These are phyloP conservation scores for Dioszegia crocea DNA, from an alignment of 768 basidiomycete species.

Conservation along the genomic window DNA sequence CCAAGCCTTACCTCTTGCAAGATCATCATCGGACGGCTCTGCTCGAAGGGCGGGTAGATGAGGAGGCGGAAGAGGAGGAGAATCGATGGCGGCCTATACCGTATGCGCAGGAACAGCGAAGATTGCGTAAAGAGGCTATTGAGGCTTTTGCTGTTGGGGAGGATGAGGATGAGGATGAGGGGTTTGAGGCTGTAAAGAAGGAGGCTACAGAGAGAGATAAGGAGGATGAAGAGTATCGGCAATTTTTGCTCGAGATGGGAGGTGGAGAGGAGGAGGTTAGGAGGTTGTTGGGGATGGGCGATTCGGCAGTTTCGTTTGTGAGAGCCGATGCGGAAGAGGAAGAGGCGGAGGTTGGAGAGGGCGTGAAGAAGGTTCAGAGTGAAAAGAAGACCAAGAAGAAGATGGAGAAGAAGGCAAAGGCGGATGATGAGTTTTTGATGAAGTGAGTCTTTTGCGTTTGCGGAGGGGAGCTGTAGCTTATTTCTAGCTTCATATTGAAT, in stretches of 20 bases:
- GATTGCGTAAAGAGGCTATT: constrained; percentile 74
- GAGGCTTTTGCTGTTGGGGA: constrained; percentile 65
- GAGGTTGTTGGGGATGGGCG: constrained; percentile 58
- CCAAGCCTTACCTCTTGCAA: constrained; percentile 47
- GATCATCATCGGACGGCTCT: constrained; percentile 51
- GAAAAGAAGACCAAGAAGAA: constrained; percentile 54
- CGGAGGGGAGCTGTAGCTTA: background rate
- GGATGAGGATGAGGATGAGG: constrained; percentile 50
- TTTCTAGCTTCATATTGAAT: constrained; percentile 81
- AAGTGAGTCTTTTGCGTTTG: constrained; percentile 60
- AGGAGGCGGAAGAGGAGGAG: constrained; percentile 18
- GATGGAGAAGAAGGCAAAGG: constrained; percentile 57
- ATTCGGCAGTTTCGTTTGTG: constrained; percentile 9
- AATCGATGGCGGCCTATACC: constrained; percentile 53
- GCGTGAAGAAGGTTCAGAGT: constrained; percentile 52
- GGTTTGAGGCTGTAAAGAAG: constrained; percentile 56
- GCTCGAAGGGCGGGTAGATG: constrained; percentile 30
- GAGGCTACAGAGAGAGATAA: constrained; percentile 69
- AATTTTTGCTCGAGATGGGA: constrained; percentile 69
- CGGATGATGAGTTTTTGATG: constrained; percentile 81
- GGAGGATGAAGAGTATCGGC: constrained; percentile 81
- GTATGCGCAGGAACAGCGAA: constrained; percentile 71
- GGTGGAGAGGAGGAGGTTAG: constrained; percentile 65
- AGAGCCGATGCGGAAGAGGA: constrained; percentile 19
- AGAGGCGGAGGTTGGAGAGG: constrained; percentile 46